Conservation (phyloP, 1,139 yeast species). For the Diutina scorzettiae region DNA sequence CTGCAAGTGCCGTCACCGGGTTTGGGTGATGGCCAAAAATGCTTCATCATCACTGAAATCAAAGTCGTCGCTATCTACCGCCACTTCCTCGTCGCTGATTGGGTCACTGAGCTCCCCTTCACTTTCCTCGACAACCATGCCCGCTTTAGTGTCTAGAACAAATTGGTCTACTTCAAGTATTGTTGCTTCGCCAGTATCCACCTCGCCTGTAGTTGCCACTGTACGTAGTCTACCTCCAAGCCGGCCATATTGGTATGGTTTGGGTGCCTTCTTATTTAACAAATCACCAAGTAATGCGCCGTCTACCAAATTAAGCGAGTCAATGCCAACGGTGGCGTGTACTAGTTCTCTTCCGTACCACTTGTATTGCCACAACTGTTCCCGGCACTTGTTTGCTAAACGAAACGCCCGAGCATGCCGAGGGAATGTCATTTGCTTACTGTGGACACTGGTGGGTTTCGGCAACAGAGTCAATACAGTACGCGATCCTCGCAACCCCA, state of each 20-base stretch:
- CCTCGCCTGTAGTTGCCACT: background rate
- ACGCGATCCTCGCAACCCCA: background rate
- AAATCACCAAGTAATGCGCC: background rate
- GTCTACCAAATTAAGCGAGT: background rate
- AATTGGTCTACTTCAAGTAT: background rate
- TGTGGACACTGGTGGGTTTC: background rate
- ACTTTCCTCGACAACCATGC: background rate
- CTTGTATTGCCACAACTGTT: background rate
- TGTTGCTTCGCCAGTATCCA: background rate
- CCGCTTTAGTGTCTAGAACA: background rate
- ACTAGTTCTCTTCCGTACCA: background rate
- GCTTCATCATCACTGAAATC: slow-evolving; percentile 4
- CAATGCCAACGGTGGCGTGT: background rate
- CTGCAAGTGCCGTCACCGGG: background rate
- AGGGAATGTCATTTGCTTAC: background rate
- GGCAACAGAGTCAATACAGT: background rate
- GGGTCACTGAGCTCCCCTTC: slow-evolving; percentile 2
- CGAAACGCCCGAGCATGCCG: background rate
- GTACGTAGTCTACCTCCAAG: background rate
- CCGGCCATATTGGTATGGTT: background rate
- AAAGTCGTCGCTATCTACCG: background rate
- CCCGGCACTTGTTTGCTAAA: background rate
- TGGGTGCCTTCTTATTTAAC: background rate
- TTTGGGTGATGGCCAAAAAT: background rate
- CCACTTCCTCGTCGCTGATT: background rate